phyloP scores from a whole-genome alignment of 768 basidiomycete species.

The Neoboletus subvelutipes region DNA sequence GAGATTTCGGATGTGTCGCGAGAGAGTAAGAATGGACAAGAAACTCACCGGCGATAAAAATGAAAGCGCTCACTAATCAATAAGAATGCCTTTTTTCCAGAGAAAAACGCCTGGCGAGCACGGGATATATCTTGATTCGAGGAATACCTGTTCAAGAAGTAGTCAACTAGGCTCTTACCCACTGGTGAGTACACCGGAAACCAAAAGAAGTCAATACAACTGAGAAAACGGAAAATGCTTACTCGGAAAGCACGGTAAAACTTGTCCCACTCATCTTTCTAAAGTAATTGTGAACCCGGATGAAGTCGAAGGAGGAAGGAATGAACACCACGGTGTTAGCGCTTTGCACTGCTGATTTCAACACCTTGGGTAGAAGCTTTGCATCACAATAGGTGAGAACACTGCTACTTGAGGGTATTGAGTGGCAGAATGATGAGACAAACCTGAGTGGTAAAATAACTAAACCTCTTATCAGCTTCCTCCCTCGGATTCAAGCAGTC shows the following conservation, averaged over 20 bases:
- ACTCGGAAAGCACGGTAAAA: slow-evolving; percentile 91
- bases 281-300: slow-evolving; percentile 86
- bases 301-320: slow-evolving; percentile 96
- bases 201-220: background rate
- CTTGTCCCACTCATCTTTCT: slow-evolving; percentile 66
- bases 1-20: background rate
- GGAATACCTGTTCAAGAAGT: slow-evolving; percentile 62
- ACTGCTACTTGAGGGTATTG: background rate
- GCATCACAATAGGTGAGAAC: background rate
- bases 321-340: slow-evolving; percentile 86
- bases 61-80: slow-evolving; percentile 98
- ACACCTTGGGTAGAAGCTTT: slow-evolving; percentile 74
- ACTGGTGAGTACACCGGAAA: background rate
- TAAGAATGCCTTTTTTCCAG: slow-evolving; percentile 80
- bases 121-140: slow-evolving; percentile 92
- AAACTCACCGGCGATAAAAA: slow-evolving; percentile 79
- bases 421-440: slow-evolving; percentile 3
- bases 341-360: slow-evolving; percentile 94
- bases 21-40: background rate
- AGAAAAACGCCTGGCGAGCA: slow-evolving; percentile 91
- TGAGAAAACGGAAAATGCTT: slow-evolving; percentile 19
- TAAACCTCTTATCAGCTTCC: slow-evolving; percentile 85
- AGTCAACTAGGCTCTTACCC: background rate
- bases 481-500: slow-evolving; percentile 68
- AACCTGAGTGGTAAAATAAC: slow-evolving; percentile 85